Base-by-base conservation (phyloP, 805 yeast species). In the Tetrapisispora taiwanensis region DNA sequence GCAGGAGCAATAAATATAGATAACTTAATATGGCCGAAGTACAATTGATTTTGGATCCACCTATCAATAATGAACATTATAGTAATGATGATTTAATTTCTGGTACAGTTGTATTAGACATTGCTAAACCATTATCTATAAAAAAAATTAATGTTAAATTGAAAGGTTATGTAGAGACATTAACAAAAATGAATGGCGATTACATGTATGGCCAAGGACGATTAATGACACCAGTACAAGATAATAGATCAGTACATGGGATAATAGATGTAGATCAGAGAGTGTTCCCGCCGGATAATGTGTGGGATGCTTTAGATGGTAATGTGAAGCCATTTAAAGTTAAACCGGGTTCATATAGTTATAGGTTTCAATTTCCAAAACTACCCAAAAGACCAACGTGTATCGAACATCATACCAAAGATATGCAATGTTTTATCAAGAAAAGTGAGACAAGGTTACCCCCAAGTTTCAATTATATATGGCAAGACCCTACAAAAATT, bases 81-180 rank as follows among this genome's bases (percentile, higher is more conserved):
- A 55, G 54, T 30, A 49, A 56, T 12, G 46, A 55, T 42, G 64
- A 62, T 39, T 37, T 44, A 15, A 56, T 56, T 20, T 58, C 55
- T 32, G 68, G 62, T 7, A 46, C 45, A n/a, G 58, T 52, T 6
- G 55, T 46, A 12, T 47, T 60, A 3, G 49, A 50, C 15, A 49
- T 53, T 17, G 50, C 45, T 12, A 63, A 52, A 35, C 52, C 62
- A 1, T 39, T 55, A n/a, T 46, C 62, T 22, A 52, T 67, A 10
- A 50, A 53, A 38, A 43, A 52, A 34, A 58, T 66, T 51, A 84
- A 68, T 56, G 74, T 74, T 60, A 89, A 94, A 60, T 71, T 78
- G 24, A 55, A 54, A 41, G 64, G 61, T 5, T 54, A 53, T 31
- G 45, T 56, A 14, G 60, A 59, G 42, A 58, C 65, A 0, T 39